A percentile compares a stretch with the other conserved stretches of the same genome.
phyloP scores from a whole-genome alignment of 768 basidiomycete genomes.

The Cystobasidium onofrii region DNA sequence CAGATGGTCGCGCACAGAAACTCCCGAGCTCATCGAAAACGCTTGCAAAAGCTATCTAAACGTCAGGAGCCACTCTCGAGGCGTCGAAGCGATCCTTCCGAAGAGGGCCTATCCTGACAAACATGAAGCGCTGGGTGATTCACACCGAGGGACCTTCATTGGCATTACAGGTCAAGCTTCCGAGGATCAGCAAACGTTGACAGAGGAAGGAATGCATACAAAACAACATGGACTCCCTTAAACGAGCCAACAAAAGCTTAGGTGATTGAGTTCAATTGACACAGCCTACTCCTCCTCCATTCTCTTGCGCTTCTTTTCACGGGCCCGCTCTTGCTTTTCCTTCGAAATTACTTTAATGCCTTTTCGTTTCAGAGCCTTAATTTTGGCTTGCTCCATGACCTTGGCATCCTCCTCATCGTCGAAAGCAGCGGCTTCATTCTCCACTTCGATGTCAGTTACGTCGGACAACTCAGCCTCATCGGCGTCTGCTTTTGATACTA shows the following conservation, averaged over 20 bases:
- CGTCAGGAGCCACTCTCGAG: too few species aligned
- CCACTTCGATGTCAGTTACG: constrained; percentile 44
- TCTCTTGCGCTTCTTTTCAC: constrained; percentile 24
- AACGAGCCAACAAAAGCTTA: not conserved
- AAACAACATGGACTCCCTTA: not conserved
- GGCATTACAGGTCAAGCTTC: too few species aligned
- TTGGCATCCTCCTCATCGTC: constrained; percentile 66
- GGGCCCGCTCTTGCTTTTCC: constrained; percentile 32
- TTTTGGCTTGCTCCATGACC: constrained; percentile 68
- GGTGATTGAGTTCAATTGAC: not conserved
- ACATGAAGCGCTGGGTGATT: too few species aligned
- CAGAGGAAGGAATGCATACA: too few species aligned
- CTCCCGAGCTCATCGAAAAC: too few species aligned
- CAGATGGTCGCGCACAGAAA: too few species aligned
- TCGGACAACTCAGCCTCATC: constrained; percentile 46
- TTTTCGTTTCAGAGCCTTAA: constrained; percentile 49
- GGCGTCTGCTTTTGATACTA: constrained; percentile 43
- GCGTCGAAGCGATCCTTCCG: too few species aligned
- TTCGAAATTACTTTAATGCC: constrained; percentile 46
- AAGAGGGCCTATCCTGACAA: too few species aligned
- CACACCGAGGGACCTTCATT: too few species aligned
- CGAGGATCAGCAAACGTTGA: too few species aligned
- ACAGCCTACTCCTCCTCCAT: not conserved
- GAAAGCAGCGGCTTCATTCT: constrained; percentile 53
- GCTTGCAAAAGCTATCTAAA: too few species aligned